Evolutionary conservation across 371 early-diverging fungal genomes (phyloP).

Genomic region (Blastocladiella emersonii): DNA sequence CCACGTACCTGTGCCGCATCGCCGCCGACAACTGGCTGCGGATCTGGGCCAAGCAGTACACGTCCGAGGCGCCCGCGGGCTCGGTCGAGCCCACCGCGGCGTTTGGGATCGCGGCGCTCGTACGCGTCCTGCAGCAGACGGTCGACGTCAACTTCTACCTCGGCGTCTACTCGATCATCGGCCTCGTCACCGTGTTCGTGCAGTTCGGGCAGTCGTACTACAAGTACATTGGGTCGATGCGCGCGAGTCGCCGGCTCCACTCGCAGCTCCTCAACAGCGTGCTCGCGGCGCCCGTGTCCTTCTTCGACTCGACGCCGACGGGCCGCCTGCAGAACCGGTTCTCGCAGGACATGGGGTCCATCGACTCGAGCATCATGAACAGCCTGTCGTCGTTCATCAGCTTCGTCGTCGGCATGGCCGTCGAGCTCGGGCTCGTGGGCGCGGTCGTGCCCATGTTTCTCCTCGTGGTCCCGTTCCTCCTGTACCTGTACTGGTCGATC

Average conservation of each 20-base stretch:
- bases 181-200: neutral
- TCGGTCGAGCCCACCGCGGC: neutral
- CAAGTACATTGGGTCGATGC: neutral
- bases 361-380: neutral
- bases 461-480: neutral
- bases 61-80: neutral
- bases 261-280: neutral
- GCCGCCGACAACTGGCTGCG: slow-evolving; percentile 4
- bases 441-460: neutral
- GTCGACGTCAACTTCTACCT: slow-evolving; percentile 3
- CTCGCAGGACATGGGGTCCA: neutral
- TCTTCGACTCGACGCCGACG: neutral
- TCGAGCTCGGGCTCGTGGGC: slow-evolving; percentile 1
- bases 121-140: neutral
- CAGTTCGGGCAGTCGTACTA: neutral
- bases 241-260: neutral
- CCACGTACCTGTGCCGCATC: neutral
- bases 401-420: neutral
- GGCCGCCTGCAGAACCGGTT: neutral
- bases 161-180: neutral
- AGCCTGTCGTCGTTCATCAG: neutral
- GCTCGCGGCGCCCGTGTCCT: neutral
- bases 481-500: slow-evolving; percentile 21
- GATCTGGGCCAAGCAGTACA: neutral
- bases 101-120: neutral